phyloP scores from a whole-genome alignment of 2,329 filamentous ascomycete genomes.

The Clarireedia homoeocarpa region DNA sequence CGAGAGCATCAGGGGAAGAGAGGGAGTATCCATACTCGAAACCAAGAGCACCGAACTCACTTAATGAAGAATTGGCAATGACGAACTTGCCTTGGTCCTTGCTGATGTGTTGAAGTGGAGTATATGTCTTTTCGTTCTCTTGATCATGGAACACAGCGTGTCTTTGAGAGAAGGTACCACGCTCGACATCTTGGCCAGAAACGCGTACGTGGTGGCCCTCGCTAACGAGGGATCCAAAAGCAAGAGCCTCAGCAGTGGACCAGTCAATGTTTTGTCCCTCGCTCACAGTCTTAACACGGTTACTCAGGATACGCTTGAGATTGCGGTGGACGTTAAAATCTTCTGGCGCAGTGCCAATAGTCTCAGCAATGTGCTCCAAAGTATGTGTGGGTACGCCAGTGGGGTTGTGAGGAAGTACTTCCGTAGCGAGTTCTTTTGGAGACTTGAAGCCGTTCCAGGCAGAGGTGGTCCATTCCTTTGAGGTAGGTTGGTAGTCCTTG shows the following conservation, averaged over 20 bases:
- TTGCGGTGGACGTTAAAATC: constrained; percentile 89
- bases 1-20: constrained; percentile 90
- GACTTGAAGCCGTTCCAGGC: constrained; percentile 99
- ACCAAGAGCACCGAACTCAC: constrained; percentile 66
- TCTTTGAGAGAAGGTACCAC: constrained; percentile 97
- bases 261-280: constrained; percentile 97
- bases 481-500: constrained; percentile 93
- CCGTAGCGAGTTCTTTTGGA: constrained; percentile 91
- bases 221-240: constrained; percentile 81
- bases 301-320: constrained; percentile 88
- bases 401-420: constrained; percentile 84
- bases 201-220: constrained; percentile 97
- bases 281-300: constrained; percentile 82
- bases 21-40: constrained; percentile 99
- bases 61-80: constrained; percentile 89
- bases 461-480: constrained; percentile 97
- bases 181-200: constrained; percentile 97
- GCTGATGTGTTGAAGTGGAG: constrained; percentile 80
- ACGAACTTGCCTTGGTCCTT: constrained; percentile 93
- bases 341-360: constrained; percentile 72
- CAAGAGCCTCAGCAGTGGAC: constrained; percentile 92
- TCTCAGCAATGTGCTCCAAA: constrained; percentile 73
- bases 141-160: constrained; percentile 98
- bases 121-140: constrained; percentile 87
- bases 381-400: constrained; percentile 70